Evolutionary conservation across 306 rosid genomes (phyloP).

Genomic region (Dalbergia oliveri): DNA sequence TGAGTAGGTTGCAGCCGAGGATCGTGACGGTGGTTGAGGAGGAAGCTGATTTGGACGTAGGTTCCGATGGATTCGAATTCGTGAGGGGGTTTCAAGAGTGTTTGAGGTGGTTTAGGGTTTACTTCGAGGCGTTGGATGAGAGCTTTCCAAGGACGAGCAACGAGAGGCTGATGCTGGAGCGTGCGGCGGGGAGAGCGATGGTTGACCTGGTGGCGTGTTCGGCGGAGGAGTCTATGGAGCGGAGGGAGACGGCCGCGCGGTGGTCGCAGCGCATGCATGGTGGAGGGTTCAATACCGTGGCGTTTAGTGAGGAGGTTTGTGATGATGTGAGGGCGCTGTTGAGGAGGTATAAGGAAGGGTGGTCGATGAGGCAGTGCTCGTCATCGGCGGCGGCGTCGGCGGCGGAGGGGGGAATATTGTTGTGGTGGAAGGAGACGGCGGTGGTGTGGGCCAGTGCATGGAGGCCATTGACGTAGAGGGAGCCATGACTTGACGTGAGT

Average conservation of each 20-base stretch:
- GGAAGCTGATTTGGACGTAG: slow-evolving; percentile 83
- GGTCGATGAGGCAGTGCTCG: slow-evolving; percentile 78
- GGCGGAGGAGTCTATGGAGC: slow-evolving; percentile 66
- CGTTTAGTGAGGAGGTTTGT: slow-evolving; percentile 87
- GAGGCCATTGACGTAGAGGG: slow-evolving; percentile 66
- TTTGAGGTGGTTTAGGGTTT: slow-evolving; percentile 95
- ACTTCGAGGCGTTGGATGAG: slow-evolving; percentile 86
- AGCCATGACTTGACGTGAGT: slow-evolving; percentile 20
- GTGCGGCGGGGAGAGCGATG: slow-evolving; percentile 81
- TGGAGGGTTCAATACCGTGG: slow-evolving; percentile 60
- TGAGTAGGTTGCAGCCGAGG: slow-evolving; percentile 70
- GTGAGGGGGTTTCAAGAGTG: slow-evolving; percentile 80
- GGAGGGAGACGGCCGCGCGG: slow-evolving; percentile 72
- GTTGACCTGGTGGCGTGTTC: slow-evolving; percentile 80
- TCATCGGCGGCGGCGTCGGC: slow-evolving; percentile 54
- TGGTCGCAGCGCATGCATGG: slow-evolving; percentile 86
- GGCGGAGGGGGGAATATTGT: slow-evolving; percentile 75
- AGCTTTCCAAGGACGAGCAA: slow-evolving; percentile 74
- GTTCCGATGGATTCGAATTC: slow-evolving; percentile 79
- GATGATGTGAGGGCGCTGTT: slow-evolving; percentile 88
- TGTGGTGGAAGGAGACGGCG: slow-evolving; percentile 86
- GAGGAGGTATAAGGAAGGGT: slow-evolving; percentile 91
- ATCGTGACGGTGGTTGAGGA: slow-evolving; percentile 86
- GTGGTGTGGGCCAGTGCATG: slow-evolving; percentile 99
- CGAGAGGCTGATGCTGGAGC: slow-evolving; percentile 79